A percentile compares a stretch with the other conserved stretches of the same genome.
Conservation (phyloP, 2,329 filamentous ascomycete genomes). For the Penicillium sp. region DNA sequence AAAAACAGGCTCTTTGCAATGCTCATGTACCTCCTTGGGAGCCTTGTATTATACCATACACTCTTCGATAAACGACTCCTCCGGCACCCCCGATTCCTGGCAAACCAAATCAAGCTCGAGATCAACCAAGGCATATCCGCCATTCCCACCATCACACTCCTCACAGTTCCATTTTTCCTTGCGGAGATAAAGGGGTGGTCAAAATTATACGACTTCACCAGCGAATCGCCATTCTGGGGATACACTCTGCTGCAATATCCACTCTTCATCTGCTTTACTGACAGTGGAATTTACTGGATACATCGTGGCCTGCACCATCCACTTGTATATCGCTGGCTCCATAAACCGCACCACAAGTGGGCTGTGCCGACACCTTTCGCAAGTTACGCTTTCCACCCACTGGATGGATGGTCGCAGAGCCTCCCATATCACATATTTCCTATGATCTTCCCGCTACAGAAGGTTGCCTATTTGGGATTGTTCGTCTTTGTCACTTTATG, state of each 20-base stretch:
- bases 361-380: slow-evolving; percentile 95
- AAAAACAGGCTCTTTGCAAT: slow-evolving; percentile 75
- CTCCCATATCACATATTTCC: slow-evolving; percentile 91
- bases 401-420: slow-evolving; percentile 86
- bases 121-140: slow-evolving; percentile 73
- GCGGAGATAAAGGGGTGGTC: slow-evolving; percentile 79
- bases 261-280: slow-evolving; percentile 82
- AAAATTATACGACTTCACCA: slow-evolving; percentile 77
- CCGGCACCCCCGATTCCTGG: slow-evolving; percentile 87
- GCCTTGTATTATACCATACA: slow-evolving; percentile 78
- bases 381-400: slow-evolving; percentile 88
- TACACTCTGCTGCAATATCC: slow-evolving; percentile 84
- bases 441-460: slow-evolving; percentile 87
- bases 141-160: slow-evolving; percentile 77
- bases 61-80: slow-evolving; percentile 88
- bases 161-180: slow-evolving; percentile 80
- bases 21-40: slow-evolving; percentile 79
- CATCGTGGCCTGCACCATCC: slow-evolving; percentile 82
- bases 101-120: slow-evolving; percentile 84
- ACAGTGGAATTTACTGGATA: slow-evolving; percentile 87
- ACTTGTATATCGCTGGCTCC: slow-evolving; percentile 76
- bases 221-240: slow-evolving; percentile 71
- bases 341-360: slow-evolving; percentile 99
- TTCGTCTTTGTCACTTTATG: slow-evolving; percentile 94
- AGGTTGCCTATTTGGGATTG: slow-evolving; percentile 78